Conservation (phyloP, 257 asterid genomes). For the Knoxia roxburghii region DNA sequence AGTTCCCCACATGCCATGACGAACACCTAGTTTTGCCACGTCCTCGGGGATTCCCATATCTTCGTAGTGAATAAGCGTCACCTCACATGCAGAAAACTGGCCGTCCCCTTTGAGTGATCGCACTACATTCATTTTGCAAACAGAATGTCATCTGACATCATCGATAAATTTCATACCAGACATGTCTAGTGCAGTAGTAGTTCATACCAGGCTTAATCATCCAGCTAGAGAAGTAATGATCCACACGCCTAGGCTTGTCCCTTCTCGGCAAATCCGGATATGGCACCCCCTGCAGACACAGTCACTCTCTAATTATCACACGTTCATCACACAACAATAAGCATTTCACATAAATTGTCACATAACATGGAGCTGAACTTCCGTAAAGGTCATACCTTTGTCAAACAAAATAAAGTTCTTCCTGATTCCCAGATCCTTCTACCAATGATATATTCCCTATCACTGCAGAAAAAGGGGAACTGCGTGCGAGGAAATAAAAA, state of each 20-base stretch:
- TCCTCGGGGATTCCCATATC: slow-evolving; percentile 98
- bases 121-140: slow-evolving; percentile 30
- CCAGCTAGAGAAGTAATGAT: slow-evolving; percentile 94
- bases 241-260: slow-evolving; percentile 88
- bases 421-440: slow-evolving; percentile 84
- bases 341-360: neutral
- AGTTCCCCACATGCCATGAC: slow-evolving; percentile 99
- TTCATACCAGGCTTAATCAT: slow-evolving; percentile 59
- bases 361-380: neutral
- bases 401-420: slow-evolving; percentile 50
- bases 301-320: slow-evolving; percentile 1
- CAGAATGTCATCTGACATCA: neutral
- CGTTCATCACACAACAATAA: no score
- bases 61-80: slow-evolving; percentile 70
- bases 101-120: slow-evolving; percentile 78
- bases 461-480: slow-evolving; percentile 96
- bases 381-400: slow-evolving; percentile 42
- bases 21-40: slow-evolving; percentile 88
- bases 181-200: neutral
- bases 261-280: slow-evolving; percentile 63
- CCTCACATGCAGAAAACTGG: slow-evolving; percentile 77
- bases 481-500: slow-evolving; percentile 26
- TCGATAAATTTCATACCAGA: neutral
- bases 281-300: slow-evolving; percentile 62
- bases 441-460: slow-evolving; percentile 76